phyloP scores from a whole-genome alignment of 2,329 filamentous ascomycete species.

The Colletotrichum incanum region DNA sequence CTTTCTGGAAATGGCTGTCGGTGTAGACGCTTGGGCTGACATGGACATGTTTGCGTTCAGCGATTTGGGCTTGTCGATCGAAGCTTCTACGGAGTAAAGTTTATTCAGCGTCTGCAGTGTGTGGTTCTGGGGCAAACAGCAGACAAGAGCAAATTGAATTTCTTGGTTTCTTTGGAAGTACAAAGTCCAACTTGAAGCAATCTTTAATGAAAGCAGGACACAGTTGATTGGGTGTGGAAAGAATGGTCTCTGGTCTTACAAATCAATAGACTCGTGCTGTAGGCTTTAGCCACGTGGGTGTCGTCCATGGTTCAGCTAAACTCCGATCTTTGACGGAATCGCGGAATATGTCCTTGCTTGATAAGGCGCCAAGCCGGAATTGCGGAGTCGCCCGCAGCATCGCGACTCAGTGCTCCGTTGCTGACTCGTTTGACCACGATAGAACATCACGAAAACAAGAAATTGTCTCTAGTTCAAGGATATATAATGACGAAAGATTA shows the following conservation, averaged over 20 bases:
- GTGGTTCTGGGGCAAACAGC: too few relatives aligned
- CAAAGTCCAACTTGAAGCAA: too few relatives aligned
- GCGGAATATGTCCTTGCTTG: conserved; percentile 4
- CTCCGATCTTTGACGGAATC: conserved; percentile 5
- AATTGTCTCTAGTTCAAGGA: neutral
- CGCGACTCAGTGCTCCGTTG: neutral
- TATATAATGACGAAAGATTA: neutral
- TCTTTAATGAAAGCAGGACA: too few relatives aligned
- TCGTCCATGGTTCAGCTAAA: neutral
- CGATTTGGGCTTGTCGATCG: neutral
- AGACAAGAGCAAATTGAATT: too few relatives aligned
- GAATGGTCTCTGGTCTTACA: neutral
- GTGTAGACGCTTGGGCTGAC: conserved; percentile 6
- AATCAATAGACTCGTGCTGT: neutral
- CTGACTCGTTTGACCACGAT: neutral
- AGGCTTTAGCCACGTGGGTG: too few relatives aligned
- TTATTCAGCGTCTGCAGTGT: too few relatives aligned
- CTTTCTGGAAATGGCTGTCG: conserved; percentile 11
- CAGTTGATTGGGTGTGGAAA: neutral
- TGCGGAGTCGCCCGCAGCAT: neutral
- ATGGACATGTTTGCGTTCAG: neutral
- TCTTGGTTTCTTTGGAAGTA: neutral
- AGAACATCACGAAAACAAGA: conserved; percentile 3
- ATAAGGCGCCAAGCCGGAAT: conserved; percentile 12
- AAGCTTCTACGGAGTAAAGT: too few relatives aligned